These are phyloP conservation scores for Leishmania martiniquensis DNA, from an alignment of 208 protist genomes.

Conservation along the genomic window DNA sequence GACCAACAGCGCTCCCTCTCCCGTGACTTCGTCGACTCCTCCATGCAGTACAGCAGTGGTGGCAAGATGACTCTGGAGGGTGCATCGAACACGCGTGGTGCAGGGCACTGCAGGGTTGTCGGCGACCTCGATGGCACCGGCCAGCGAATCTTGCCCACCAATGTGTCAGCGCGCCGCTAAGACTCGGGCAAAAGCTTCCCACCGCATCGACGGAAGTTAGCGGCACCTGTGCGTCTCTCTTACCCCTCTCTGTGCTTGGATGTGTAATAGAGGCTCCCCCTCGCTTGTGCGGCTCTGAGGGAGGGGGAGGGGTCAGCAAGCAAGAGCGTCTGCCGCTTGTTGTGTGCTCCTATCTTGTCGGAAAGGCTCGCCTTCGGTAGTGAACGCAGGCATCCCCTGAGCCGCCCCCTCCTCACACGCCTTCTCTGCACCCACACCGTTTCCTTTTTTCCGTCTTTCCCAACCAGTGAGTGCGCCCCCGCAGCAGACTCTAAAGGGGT, in stretches of 20 bases:
- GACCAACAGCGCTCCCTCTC: conserved; percentile 9
- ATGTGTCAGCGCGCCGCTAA: not conserved
- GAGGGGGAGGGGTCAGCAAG: not conserved
- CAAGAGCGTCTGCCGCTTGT: too few relatives aligned
- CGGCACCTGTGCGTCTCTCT: not conserved
- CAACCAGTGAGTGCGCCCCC: not conserved
- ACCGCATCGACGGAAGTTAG: not conserved
- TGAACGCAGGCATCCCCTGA: not conserved
- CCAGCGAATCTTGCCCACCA: not conserved
- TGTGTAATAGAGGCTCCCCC: too few relatives aligned
- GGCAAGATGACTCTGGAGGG: not conserved
- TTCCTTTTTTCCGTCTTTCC: not conserved
- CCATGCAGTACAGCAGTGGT: conserved; percentile 10
- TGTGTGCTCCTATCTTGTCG: not conserved
- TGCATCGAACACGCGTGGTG: not conserved
- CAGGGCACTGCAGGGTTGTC: not conserved
- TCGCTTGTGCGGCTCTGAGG: not conserved
- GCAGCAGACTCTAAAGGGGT: not conserved
- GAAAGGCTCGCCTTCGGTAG: not conserved
- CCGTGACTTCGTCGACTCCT: conserved; percentile 7
- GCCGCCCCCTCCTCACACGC: not conserved
- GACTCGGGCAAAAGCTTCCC: not conserved
- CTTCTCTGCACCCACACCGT: not conserved
- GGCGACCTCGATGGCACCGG: not conserved
- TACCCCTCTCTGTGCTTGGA: not conserved